Percentiles rank a stretch among this genome's conserved stretches.
These are phyloP conservation scores for Neofusicoccum umdonicola DNA, from an alignment of 2,329 filamentous ascomycete species.

Conservation along the genomic window DNA sequence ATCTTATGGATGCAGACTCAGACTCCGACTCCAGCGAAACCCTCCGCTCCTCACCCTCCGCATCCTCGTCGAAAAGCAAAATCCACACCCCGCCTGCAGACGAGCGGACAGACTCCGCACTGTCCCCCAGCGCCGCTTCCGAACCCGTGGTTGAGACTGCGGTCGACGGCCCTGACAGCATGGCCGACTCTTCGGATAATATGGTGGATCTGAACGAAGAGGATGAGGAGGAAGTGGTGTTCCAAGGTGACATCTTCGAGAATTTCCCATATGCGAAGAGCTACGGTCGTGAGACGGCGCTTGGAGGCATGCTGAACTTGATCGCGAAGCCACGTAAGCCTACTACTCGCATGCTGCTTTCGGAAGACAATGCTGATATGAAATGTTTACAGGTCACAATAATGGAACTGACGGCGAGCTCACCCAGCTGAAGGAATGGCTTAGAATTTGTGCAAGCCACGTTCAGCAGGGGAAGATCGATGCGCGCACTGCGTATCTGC, in stretches of 20 bases:
- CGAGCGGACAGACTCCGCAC: conserved; percentile 10
- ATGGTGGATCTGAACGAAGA: conserved; percentile 20
- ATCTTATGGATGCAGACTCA: neutral
- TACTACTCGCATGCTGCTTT: neutral
- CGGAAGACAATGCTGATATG: neutral
- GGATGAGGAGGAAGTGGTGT: conserved; percentile 12
- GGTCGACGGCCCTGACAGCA: conserved; percentile 28
- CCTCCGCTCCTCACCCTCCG: conserved; percentile 5
- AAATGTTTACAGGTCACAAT: neutral
- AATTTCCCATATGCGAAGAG: conserved; percentile 30
- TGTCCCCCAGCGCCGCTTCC: conserved; percentile 23
- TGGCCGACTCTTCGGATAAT: conserved; percentile 21
- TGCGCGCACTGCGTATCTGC: conserved; percentile 21
- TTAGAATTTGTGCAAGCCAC: neutral
- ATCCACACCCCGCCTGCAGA: neutral
- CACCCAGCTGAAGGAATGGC: conserved; percentile 1
- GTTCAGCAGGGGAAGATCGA: neutral
- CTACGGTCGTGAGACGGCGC: conserved; percentile 1
- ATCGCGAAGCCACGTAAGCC: conserved; percentile 11
- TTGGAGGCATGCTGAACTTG: neutral
- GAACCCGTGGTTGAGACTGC: conserved; percentile 40
- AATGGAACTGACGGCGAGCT: conserved; percentile 1
- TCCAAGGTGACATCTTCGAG: conserved; percentile 4
- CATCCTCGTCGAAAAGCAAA: neutral
- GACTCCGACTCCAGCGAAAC: conserved; percentile 8